Percentiles rank a stretch among this genome's conserved stretches.
Conservation (phyloP, 179 eudicot genomes). For the Carnegiea gigantea region DNA sequence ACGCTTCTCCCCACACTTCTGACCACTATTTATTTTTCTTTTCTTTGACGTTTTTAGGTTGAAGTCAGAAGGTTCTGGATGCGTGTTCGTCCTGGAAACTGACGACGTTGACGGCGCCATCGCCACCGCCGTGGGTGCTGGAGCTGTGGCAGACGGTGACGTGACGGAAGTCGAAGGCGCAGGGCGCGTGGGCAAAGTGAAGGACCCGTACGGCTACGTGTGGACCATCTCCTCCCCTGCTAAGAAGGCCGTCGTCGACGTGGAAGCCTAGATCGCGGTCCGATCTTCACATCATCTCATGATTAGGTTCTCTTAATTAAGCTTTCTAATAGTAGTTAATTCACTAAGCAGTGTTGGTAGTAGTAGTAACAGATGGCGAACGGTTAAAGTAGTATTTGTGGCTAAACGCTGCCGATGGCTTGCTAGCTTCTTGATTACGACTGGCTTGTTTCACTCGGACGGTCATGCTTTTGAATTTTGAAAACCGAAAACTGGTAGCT, state of each 20-base stretch:
- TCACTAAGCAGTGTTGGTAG: not conserved
- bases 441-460: not conserved
- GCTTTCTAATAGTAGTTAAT: not conserved
- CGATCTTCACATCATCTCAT: not conserved
- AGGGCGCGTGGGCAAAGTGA: constrained; percentile 61
- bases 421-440: constrained; percentile 5
- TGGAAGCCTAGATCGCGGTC: constrained; percentile 36
- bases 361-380: too few relatives aligned
- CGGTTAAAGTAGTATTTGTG: too few relatives aligned
- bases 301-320: not conserved
- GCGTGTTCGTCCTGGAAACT: constrained; percentile 56
- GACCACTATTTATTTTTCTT: not conserved
- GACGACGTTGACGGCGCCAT: constrained; percentile 61
- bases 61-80: constrained; percentile 37
- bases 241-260: constrained; percentile 32
- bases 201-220: constrained; percentile 69
- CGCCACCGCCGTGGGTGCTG: constrained; percentile 60
- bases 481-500: constrained; percentile 3
- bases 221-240: constrained; percentile 63
- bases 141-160: constrained; percentile 58
- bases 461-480: constrained; percentile 24
- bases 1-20: not conserved
- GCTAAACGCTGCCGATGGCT: too few relatives aligned
- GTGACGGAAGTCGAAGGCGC: constrained; percentile 47
- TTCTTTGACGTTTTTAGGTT: constrained; percentile 22